Conservation (phyloP, 2,329 filamentous ascomycete species). For the Bertia moriformis region DNA sequence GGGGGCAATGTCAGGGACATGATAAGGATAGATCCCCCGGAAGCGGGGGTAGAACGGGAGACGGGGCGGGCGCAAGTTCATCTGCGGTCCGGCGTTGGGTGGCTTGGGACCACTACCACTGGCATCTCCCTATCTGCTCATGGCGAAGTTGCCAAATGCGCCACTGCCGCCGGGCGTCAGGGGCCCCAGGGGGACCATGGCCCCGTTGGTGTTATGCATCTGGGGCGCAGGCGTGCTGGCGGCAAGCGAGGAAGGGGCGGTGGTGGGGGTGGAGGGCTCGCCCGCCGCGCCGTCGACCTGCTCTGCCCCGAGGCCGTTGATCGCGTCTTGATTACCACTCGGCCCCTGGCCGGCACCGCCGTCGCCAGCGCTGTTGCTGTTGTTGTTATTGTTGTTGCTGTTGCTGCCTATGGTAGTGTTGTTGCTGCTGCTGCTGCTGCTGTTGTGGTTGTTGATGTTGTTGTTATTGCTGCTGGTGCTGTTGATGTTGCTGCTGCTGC, state of each 20-base stretch:
- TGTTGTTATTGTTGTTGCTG: slow-evolving; percentile 10
- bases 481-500: slow-evolving; percentile 10
- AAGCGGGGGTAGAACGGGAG: too few relatives aligned
- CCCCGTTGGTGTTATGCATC: slow-evolving; percentile 39
- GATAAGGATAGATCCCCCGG: too few relatives aligned
- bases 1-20: too few relatives aligned
- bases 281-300: slow-evolving; percentile 30
- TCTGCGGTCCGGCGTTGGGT: too few relatives aligned
- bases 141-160: slow-evolving; percentile 61
- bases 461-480: slow-evolving; percentile 8
- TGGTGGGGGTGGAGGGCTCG: slow-evolving; percentile 54
- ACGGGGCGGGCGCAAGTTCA: too few relatives aligned
- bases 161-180: slow-evolving; percentile 68
- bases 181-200: slow-evolving; percentile 27
- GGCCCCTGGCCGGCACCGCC: slow-evolving; percentile 33
- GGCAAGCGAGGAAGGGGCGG: slow-evolving; percentile 33
- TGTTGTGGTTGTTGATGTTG: slow-evolving; percentile 16
- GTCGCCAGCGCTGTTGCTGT: slow-evolving; percentile 19
- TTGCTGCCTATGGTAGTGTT: slow-evolving; percentile 13
- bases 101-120: too few relatives aligned
- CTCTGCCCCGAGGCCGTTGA: too few relatives aligned
- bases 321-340: too few relatives aligned
- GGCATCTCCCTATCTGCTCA: too few relatives aligned
- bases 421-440: slow-evolving; percentile 13
- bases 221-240: slow-evolving; percentile 26